These are phyloP conservation scores for Gonapodya prolifera DNA, from an alignment of 192 early-diverging fungal species.

Conservation along the genomic window DNA sequence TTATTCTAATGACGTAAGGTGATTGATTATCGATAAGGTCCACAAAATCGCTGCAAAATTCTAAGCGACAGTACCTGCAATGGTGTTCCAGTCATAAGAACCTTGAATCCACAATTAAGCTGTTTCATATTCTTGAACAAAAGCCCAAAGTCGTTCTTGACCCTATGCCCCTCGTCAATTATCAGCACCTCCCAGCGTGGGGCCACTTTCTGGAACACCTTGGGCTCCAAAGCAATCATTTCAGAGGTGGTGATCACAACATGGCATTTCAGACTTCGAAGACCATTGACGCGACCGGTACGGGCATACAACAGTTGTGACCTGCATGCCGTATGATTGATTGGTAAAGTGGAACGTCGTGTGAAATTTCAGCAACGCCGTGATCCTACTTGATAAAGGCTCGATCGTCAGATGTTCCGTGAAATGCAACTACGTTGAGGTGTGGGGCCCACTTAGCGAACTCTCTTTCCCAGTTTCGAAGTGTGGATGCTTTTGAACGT, in stretches of 20 bases:
- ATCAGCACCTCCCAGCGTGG: constrained; percentile 47
- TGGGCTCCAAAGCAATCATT: constrained; percentile 25
- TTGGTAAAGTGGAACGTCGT: not conserved
- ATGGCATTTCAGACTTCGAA: constrained; percentile 39
- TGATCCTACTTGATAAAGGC: constrained; percentile 20
- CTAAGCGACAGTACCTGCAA: too few species aligned
- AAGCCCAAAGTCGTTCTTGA: constrained; percentile 55
- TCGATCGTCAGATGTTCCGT: constrained; percentile 29
- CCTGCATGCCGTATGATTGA: not conserved
- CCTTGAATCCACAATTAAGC: constrained; percentile 30
- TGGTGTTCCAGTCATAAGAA: constrained; percentile 49
- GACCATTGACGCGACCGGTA: not conserved
- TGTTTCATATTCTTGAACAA: constrained; percentile 40
- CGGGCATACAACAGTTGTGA: not conserved
- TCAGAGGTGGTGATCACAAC: constrained; percentile 58
- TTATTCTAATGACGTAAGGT: constrained; percentile 36
- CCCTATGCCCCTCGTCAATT: constrained; percentile 65
- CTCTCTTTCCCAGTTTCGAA: constrained; percentile 59
- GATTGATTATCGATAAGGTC: not conserved
- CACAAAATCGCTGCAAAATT: not conserved
- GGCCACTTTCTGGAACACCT: constrained; percentile 29
- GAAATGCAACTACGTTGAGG: constrained; percentile 38
- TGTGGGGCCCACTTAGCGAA: constrained; percentile 58
- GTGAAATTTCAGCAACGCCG: not conserved
- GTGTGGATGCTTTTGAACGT: not conserved